Percentiles rank a stretch among this genome's conserved stretches.
Evolutionary conservation across 75 land plant species (phyloP).

Genomic region (Ceratopteris richardii): DNA sequence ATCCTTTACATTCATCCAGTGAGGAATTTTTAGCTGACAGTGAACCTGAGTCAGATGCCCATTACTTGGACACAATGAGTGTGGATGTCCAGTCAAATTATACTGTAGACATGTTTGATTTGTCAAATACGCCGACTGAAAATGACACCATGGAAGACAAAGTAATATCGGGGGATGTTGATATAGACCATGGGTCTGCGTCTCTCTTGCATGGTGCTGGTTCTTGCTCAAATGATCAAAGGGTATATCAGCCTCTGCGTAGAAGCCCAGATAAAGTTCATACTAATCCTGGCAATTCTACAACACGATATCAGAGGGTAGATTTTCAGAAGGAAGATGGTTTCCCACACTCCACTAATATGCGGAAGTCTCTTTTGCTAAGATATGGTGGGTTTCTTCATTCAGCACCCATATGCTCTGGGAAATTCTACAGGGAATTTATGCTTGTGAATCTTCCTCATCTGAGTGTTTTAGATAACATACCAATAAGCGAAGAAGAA

Average conservation of each 20-base stretch:
- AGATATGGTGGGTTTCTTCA: constrained; percentile 19
- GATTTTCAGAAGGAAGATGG: constrained; percentile 9
- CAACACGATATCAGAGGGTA: neutral
- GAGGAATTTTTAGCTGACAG: constrained; percentile 61
- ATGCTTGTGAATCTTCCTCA: constrained; percentile 49
- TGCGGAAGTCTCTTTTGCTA: neutral
- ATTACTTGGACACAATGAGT: constrained; percentile 3
- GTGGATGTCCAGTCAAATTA: constrained; percentile 10
- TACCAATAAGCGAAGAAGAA: constrained; percentile 41
- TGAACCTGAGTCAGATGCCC: constrained; percentile 35
- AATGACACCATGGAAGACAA: neutral
- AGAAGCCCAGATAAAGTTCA: too few species aligned
- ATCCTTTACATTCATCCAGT: constrained; percentile 17
- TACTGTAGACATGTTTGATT: constrained; percentile 5
- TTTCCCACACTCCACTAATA: neutral
- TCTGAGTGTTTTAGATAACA: constrained; percentile 59
- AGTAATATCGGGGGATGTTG: too few species aligned
- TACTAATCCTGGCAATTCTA: neutral
- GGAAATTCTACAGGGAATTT: constrained; percentile 65
- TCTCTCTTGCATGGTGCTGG: too few species aligned
- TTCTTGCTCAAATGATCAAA: too few species aligned
- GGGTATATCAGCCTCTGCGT: too few species aligned
- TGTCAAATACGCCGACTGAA: neutral
- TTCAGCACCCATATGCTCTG: constrained; percentile 68
- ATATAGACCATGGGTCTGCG: too few species aligned